A percentile compares a stretch with the other conserved stretches of the same genome.
Evolutionary conservation across 805 yeast genomes (phyloP).

Genomic region (Ogataea dorogensis): DNA sequence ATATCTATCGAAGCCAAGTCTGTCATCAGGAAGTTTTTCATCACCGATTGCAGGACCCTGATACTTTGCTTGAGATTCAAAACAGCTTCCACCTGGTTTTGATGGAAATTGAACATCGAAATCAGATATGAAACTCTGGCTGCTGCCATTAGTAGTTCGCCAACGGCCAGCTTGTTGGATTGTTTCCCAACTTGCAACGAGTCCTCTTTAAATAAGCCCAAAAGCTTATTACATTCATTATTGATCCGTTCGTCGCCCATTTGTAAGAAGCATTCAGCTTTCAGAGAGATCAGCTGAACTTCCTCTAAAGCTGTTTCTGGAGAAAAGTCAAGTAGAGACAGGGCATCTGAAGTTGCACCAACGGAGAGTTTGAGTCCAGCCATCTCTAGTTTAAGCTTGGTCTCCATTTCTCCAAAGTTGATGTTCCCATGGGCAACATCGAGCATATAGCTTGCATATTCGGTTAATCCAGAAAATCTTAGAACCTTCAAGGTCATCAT

Average conservation of each 20-base stretch:
- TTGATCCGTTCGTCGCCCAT: conserved; percentile 21
- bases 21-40: conserved; percentile 39
- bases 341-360: conserved; percentile 12
- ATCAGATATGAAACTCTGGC: conserved; percentile 38
- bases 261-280: conserved; percentile 30
- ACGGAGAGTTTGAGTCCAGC: conserved; percentile 6
- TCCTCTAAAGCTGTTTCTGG: conserved; percentile 21
- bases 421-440: conserved; percentile 4
- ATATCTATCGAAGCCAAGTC: conserved; percentile 16
- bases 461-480: conserved; percentile 20
- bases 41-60: conserved; percentile 51
- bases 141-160: conserved; percentile 26
- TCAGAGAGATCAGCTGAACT: conserved; percentile 26
- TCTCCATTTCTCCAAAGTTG: conserved; percentile 7
- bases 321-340: conserved; percentile 4
- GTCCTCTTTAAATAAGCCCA: conserved; percentile 30
- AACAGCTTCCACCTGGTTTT: conserved; percentile 33
- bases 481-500: conserved; percentile 26
- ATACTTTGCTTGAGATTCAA: conserved; percentile 46
- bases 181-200: conserved; percentile 32
- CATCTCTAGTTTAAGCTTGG: conserved; percentile 5
- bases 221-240: conserved; percentile 28
- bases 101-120: conserved; percentile 25
- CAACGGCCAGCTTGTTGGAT: conserved; percentile 16
- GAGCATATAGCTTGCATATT: conserved; percentile 16